Percentiles rank a stretch among this genome's conserved stretches.
Conservation (phyloP, 768 basidiomycete species). For the Leucocoprinus leucothites region DNA sequence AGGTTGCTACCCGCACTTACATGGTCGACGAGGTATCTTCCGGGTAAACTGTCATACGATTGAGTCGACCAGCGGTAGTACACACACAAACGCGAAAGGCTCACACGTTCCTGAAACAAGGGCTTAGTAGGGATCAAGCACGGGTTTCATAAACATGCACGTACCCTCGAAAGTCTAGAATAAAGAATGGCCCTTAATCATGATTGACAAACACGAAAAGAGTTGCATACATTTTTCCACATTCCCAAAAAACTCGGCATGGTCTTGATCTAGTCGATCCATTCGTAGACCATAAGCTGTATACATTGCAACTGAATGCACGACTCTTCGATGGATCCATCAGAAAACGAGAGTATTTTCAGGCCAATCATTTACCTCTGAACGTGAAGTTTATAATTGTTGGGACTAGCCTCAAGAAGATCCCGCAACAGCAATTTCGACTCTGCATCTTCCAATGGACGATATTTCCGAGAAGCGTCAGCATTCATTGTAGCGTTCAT, state of each 20-base stretch:
- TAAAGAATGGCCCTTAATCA: neutral
- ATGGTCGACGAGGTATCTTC: slow-evolving; percentile 6
- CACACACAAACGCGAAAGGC: neutral
- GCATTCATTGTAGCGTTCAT: slow-evolving; percentile 22
- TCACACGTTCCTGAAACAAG: neutral
- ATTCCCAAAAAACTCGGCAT: slow-evolving; percentile 16
- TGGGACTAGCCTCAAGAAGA: slow-evolving; percentile 10
- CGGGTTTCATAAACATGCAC: neutral
- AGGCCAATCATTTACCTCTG: slow-evolving; percentile 15
- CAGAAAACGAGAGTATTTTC: neutral
- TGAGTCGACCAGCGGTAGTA: neutral
- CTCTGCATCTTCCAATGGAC: slow-evolving; percentile 20
- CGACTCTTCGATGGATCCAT: slow-evolving; percentile 12
- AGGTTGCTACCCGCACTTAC: neutral
- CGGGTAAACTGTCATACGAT: slow-evolving; percentile 5
- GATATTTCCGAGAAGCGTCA: slow-evolving; percentile 20
- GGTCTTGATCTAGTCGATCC: slow-evolving; percentile 16
- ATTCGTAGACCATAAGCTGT: slow-evolving; percentile 23
- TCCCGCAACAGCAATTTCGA: slow-evolving; percentile 20
- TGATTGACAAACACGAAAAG: neutral
- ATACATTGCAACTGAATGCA: slow-evolving; percentile 20
- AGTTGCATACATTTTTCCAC: slow-evolving; percentile 7
- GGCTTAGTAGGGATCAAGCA: neutral
- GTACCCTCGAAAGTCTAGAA: neutral
- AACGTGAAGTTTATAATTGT: slow-evolving; percentile 13